Percentiles rank a stretch among this genome's conserved stretches.
Evolutionary conservation across 148 eudicot genomes (phyloP).

Genomic region (Arbutus unedo): DNA sequence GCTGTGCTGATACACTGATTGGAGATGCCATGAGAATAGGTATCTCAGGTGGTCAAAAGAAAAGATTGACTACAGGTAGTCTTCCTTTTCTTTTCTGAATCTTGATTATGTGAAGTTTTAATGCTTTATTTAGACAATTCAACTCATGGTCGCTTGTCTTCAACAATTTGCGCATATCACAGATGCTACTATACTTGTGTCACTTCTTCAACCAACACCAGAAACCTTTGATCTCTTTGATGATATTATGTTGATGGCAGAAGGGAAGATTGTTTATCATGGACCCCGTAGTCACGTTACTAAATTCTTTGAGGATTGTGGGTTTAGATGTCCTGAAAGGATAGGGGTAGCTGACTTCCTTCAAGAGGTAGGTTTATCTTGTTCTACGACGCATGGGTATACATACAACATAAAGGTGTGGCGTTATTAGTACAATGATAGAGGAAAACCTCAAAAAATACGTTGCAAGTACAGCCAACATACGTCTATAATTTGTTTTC

Average conservation of each 20-base stretch:
- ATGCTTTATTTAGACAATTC: neutral
- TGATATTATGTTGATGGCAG: constrained; percentile 79
- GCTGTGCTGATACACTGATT: constrained; percentile 63
- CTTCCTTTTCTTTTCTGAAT: neutral
- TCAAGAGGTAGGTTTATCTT: constrained; percentile 55
- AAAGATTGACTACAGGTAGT: constrained; percentile 76
- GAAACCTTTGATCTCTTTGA: constrained; percentile 82
- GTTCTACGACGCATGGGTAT: neutral
- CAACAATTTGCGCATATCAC: constrained; percentile 69
- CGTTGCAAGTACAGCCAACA: neutral
- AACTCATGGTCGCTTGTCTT: constrained; percentile 37
- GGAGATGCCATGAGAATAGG: constrained; percentile 92
- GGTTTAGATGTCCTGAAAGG: constrained; percentile 79
- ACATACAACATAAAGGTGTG: too few species aligned
- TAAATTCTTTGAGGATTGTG: constrained; percentile 56
- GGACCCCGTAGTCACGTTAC: constrained; percentile 53
- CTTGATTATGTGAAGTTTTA: neutral
- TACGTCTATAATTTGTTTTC: neutral
- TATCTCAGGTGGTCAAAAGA: constrained; percentile 87
- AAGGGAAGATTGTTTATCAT: constrained; percentile 80
- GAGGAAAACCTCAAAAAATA: neutral
- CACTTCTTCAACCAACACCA: constrained; percentile 93
- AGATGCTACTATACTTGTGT: constrained; percentile 61
- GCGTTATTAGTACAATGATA: too few species aligned
- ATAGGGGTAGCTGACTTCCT: constrained; percentile 88